Conservation (phyloP, 768 basidiomycete species). For the Mycena kentingensis region DNA sequence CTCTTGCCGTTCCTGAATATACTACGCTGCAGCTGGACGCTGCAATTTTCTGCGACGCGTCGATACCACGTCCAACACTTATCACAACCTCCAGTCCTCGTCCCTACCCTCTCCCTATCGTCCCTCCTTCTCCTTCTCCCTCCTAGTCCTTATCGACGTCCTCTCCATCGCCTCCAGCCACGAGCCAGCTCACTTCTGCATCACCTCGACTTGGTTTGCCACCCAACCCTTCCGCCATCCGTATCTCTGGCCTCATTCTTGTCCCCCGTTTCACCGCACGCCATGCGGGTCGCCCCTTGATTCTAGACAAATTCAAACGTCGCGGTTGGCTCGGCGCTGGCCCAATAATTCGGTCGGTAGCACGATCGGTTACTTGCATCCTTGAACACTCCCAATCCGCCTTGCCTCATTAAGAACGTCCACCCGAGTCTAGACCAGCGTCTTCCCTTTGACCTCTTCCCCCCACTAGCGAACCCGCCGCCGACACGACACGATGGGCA, state of each 20-base stretch:
- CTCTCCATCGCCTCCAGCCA: not conserved
- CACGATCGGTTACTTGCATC: not conserved
- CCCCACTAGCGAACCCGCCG: not conserved
- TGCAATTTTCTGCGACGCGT: too few relatives aligned
- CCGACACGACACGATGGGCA: constrained; percentile 22
- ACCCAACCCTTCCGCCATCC: not conserved
- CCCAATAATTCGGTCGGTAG: too few relatives aligned
- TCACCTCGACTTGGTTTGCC: not conserved
- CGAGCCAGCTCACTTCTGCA: too few relatives aligned
- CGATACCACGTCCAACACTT: too few relatives aligned
- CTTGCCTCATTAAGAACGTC: not conserved
- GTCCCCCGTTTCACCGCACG: not conserved
- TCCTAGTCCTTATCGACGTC: not conserved
- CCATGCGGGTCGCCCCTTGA: not conserved
- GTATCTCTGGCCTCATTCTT: not conserved
- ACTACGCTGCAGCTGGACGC: too few relatives aligned
- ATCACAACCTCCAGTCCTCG: too few relatives aligned
- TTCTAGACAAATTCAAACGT: not conserved
- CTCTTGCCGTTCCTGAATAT: too few relatives aligned
- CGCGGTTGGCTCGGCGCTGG: too few relatives aligned
- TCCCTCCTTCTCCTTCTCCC: too few relatives aligned
- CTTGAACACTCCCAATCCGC: not conserved
- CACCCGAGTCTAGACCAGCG: not conserved
- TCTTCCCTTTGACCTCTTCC: not conserved
- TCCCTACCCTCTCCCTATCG: too few relatives aligned